Evolutionary conservation across 1,284 basidiomycete species (phyloP), one percentile per base, ranked within the genome.

Genomic region (Violaceomyces palustris): DNA sequence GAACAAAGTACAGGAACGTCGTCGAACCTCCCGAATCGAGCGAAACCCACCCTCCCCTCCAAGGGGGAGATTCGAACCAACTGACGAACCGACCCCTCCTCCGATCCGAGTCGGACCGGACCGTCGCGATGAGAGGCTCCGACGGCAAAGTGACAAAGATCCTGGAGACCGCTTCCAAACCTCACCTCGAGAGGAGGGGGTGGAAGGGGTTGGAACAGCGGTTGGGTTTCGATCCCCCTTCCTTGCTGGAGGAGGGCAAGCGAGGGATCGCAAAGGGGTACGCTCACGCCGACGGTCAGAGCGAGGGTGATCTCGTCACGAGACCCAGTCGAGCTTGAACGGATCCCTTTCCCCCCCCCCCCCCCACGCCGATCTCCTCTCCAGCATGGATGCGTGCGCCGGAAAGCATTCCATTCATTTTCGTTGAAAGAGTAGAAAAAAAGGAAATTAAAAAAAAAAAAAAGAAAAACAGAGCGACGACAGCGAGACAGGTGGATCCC

Each of bases 191-290:
- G 35, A 75, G 76, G 19, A 79, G 91, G 22, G 82, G 81, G 0
- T 98, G 87, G 76, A 82, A 80, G 43, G 94, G 93, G 0, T 77
- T 98, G 10, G 92, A 97, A 57, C 77, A 81, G 22, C 79, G 87
- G 9, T 67, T 86, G 12, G 91, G 89, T 0, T 76, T 86, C 71
- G 88, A 93, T 65, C 81, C 79, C 8, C 90, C 92, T 0, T 82
- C 86, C 50, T 67, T 83, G 35, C 75, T 98, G 42, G 88, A 96
- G 75, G 84, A 93, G 74, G 93, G 89, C 1, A 77, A 88, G 45
- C 87, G 80, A 57, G 93, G 93, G 4, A 87, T 94, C 38, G 91
- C 93, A 24, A 81, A 85, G 54, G 88, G 86, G 4, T 97, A 98
- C 72, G 76, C 79, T 12, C 78, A 70, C 29, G 62, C 56, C 3